A percentile compares a stretch with the other conserved stretches of the same genome.
Evolutionary conservation across 2,329 filamentous ascomycete species (phyloP).

Genomic region (Fusarium sp.): DNA sequence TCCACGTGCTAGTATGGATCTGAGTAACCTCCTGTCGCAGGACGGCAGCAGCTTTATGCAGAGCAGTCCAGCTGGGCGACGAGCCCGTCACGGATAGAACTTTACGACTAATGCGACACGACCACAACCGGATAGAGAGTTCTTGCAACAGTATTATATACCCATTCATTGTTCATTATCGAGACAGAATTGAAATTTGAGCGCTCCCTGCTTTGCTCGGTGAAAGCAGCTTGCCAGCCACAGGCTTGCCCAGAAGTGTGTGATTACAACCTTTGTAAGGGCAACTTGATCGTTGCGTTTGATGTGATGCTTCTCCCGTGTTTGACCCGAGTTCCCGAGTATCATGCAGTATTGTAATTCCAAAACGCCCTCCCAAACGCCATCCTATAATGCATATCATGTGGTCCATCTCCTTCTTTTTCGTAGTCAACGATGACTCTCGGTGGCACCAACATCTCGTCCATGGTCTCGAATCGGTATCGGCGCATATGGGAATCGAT

Average conservation of each 20-base stretch:
- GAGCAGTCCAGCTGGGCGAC: constrained; percentile 67
- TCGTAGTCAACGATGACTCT: neutral
- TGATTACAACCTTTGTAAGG: constrained; percentile 42
- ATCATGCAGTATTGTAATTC: constrained; percentile 36
- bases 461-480: constrained; percentile 2
- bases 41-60: constrained; percentile 72
- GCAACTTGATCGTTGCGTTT: constrained; percentile 34
- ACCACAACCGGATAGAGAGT: constrained; percentile 19
- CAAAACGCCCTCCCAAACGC: constrained; percentile 46
- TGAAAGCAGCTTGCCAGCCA: constrained; percentile 21
- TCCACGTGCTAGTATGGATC: constrained; percentile 67
- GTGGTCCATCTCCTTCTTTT: constrained; percentile 18
- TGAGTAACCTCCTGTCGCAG: constrained; percentile 69
- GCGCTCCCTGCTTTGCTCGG: constrained; percentile 21
- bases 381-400: constrained; percentile 43
- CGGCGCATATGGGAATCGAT: neutral
- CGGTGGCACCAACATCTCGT: neutral
- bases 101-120: constrained; percentile 34
- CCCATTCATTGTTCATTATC: constrained; percentile 40
- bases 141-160: constrained; percentile 44
- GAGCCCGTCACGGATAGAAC: constrained; percentile 51
- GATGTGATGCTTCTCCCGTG: constrained; percentile 32
- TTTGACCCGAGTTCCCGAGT: constrained; percentile 20
- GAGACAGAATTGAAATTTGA: constrained; percentile 39
- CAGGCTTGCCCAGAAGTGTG: constrained; percentile 34